These are phyloP conservation scores for Phyllosticta paracitricarpa DNA, from an alignment of 2,329 filamentous ascomycete species.

Conservation along the genomic window DNA sequence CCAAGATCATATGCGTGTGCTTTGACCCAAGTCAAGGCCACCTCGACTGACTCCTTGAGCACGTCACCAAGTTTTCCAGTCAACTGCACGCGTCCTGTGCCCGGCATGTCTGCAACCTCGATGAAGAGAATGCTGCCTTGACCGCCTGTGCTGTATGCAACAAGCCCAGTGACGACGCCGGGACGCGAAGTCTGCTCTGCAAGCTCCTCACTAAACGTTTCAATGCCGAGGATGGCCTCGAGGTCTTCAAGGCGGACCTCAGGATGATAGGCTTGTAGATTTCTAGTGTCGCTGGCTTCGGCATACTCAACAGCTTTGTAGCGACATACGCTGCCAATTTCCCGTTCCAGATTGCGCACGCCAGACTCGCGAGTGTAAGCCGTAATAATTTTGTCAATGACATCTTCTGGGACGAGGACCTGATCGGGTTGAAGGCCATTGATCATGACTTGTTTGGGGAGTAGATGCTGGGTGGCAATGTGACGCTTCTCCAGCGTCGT, in stretches of 20 bases:
- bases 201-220: slow-evolving; percentile 91
- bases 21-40: slow-evolving; percentile 94
- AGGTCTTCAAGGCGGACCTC: slow-evolving; percentile 68
- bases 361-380: slow-evolving; percentile 94
- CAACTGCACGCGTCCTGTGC: slow-evolving; percentile 80
- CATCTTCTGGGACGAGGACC: slow-evolving; percentile 67
- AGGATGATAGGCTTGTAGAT: slow-evolving; percentile 57
- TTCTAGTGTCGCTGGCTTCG: slow-evolving; percentile 69
- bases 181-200: slow-evolving; percentile 73
- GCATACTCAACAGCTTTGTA: slow-evolving; percentile 92
- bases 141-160: slow-evolving; percentile 70
- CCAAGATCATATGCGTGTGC: slow-evolving; percentile 88
- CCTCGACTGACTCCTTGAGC: slow-evolving; percentile 92
- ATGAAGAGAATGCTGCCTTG: slow-evolving; percentile 98
- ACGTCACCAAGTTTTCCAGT: slow-evolving; percentile 96
- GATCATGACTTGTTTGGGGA: slow-evolving; percentile 87
- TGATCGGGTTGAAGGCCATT: slow-evolving; percentile 75
- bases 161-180: slow-evolving; percentile 89
- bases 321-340: slow-evolving; percentile 88
- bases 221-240: slow-evolving; percentile 83
- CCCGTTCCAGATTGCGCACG: slow-evolving; percentile 89
- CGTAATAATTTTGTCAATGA: slow-evolving; percentile 91
- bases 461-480: slow-evolving; percentile 85
- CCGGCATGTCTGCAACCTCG: slow-evolving; percentile 95
- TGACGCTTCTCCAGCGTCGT: slow-evolving; percentile 95